Evolutionary conservation across 2,329 filamentous ascomycete species (phyloP).

Genomic region (Neophaeococcomyces aloes): DNA sequence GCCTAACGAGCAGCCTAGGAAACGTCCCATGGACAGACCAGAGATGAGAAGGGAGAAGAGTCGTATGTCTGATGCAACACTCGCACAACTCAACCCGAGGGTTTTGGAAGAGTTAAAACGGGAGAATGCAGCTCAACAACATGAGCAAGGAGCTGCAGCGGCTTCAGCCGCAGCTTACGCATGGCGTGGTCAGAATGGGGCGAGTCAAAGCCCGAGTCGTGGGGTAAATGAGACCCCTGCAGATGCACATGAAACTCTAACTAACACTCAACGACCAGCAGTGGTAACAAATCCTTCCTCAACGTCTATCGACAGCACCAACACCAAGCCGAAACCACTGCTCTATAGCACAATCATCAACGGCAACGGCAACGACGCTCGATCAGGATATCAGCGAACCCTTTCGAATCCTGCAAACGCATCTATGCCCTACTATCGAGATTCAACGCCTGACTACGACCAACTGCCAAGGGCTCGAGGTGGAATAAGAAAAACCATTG

Average conservation of each 20-base stretch:
- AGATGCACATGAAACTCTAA: slow-evolving; percentile 14
- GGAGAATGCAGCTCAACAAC: slow-evolving; percentile 51
- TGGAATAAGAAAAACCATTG: slow-evolving; percentile 66
- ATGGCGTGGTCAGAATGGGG: slow-evolving; percentile 28
- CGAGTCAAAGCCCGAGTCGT: slow-evolving; percentile 29
- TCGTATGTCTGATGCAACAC: slow-evolving; percentile 69
- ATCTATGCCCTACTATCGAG: slow-evolving; percentile 46
- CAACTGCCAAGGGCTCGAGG: slow-evolving; percentile 52
- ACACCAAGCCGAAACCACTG: slow-evolving; percentile 12
- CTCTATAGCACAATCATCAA: slow-evolving; percentile 31
- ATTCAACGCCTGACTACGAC: slow-evolving; percentile 59
- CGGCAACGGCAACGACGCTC: slow-evolving; percentile 44
- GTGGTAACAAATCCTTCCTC: slow-evolving; percentile 23
- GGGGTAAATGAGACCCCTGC: slow-evolving; percentile 29
- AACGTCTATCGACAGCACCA: background rate
- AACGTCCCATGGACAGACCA: slow-evolving; percentile 61
- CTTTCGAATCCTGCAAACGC: slow-evolving; percentile 7
- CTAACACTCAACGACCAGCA: slow-evolving; percentile 25
- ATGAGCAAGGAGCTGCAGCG: slow-evolving; percentile 31
- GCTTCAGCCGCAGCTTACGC: slow-evolving; percentile 32
- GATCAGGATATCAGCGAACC: slow-evolving; percentile 16
- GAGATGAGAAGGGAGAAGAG: slow-evolving; percentile 73
- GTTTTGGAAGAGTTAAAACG: slow-evolving; percentile 2
- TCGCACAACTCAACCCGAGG: slow-evolving; percentile 53
- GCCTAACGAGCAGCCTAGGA: slow-evolving; percentile 58